Percentiles rank a stretch among this genome's conserved stretches.
Conservation (phyloP, 495 filamentous ascomycete species). For the Hypoxylon trugodes region DNA sequence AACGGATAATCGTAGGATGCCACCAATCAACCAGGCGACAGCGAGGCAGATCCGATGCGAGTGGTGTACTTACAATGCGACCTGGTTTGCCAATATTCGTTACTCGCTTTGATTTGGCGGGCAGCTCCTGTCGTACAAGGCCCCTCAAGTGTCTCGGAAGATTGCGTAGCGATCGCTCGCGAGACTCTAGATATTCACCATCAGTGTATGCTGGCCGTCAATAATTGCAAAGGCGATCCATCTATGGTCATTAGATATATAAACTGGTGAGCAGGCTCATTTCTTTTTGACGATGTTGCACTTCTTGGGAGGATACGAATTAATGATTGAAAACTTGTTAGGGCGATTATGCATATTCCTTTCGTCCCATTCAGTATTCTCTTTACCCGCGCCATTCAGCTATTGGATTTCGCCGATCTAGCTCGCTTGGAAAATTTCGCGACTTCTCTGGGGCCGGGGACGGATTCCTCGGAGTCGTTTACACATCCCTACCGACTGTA, state of each 20-base stretch:
- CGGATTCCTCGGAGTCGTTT: not conserved
- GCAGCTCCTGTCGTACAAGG: not conserved
- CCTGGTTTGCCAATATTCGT: conserved; percentile 4
- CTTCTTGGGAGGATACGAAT: not conserved
- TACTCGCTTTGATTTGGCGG: conserved; percentile 4
- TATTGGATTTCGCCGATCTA: conserved; percentile 5
- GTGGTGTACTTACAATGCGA: conserved; percentile 6
- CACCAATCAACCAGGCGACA: not conserved
- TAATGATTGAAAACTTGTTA: no score
- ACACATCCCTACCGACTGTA: conserved; percentile 13
- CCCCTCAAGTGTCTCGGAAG: not conserved
- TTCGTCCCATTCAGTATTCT: conserved; percentile 6
- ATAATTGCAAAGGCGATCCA: not conserved
- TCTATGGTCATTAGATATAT: conserved; percentile 3
- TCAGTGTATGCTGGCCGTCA: not conserved
- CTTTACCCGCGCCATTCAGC: conserved; percentile 8
- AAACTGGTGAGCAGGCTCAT: conserved; percentile 2
- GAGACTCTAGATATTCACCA: conserved; percentile 3
- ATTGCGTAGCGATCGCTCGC: conserved; percentile 4
- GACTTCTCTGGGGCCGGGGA: not conserved
- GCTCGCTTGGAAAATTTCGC: conserved; percentile 1
- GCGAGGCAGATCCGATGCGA: conserved; percentile 3
- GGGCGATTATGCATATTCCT: conserved; percentile 9
- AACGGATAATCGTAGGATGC: not conserved
- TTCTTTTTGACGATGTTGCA: not conserved